These are phyloP conservation scores for Beauveria scarabaeidicola DNA, from an alignment of 2,329 filamentous ascomycete genomes.

Conservation along the genomic window DNA sequence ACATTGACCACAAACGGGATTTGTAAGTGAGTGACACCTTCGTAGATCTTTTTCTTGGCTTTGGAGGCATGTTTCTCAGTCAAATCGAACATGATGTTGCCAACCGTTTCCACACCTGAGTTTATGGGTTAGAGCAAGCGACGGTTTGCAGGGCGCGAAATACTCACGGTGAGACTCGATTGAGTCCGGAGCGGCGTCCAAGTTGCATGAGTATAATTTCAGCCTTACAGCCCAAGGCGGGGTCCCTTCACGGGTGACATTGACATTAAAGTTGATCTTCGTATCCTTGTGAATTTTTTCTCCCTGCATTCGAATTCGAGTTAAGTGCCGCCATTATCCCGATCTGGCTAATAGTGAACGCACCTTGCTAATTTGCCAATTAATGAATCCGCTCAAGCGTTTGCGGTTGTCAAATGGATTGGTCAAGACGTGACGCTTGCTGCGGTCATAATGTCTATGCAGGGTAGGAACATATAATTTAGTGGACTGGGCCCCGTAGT, in stretches of 20 bases:
- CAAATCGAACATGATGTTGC: not conserved
- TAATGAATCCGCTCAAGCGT: not conserved
- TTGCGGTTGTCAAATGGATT: accelerated
- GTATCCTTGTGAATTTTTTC: not conserved
- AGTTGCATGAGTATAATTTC: not conserved
- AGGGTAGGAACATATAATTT: accelerated
- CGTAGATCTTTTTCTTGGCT: not conserved
- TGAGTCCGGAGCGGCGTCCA: not conserved
- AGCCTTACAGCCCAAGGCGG: not conserved
- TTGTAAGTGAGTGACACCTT: not conserved
- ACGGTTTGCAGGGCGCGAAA: too few species aligned
- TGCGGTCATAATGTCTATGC: not conserved
- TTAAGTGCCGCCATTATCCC: not conserved
- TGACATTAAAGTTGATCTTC: not conserved
- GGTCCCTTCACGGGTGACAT: not conserved
- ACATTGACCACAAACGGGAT: not conserved
- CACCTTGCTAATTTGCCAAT: not conserved
- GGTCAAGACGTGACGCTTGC: accelerated
- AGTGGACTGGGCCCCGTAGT: not conserved
- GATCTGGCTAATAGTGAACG: not conserved
- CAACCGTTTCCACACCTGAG: not conserved
- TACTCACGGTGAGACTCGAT: not conserved
- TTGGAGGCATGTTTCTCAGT: not conserved
- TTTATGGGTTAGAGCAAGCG: not conserved
- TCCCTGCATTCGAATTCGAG: not conserved